Evolutionary conservation across 2,329 filamentous ascomycete genomes (phyloP), one percentile per base, ranked within the genome.

Genomic region (Raffaelea deltoideospora): DNA sequence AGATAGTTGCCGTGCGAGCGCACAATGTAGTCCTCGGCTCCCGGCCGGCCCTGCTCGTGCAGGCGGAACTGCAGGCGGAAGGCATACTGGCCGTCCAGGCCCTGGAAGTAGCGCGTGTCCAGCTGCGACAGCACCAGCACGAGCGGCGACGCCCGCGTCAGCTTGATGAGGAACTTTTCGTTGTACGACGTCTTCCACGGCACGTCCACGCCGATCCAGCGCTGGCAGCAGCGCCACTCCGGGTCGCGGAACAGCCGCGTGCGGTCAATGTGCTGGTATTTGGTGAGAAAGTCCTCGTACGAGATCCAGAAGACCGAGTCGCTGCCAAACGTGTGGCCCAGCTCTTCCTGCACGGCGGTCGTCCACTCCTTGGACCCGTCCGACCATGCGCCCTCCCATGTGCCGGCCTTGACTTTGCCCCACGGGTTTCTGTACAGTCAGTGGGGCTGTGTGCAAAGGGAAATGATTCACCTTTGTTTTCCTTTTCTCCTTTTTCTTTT

Each of bases 331-430:
- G 69, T 73, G 51, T 87, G 80, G 32, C 69, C 65, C 1, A 90
- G 65, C 47, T 78, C 75, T 41, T 74, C 58, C 56, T 88, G 75
- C 71, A 79, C 84, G 45, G 86, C 76, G 0, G 80, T 65, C 1
- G 80, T 88, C 84, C 84, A 92, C 54, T 88, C 77, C 48, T 83
- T 80, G 7, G 79, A 84, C 0, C 84, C 84, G 49, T 90, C 84
- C 4, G 64, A 65, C 82, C 83, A 90, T 2, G 80, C 65, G 2
- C 84, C 84, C 22, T 72, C 79, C 82, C 83, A 90, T 55, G 86
- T 83, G 23, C 71, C 73, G 44, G 75, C 74, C 56, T 87, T 82
- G 19, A 70, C 71, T 43, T 75, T 74, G 1, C 83, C 84, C 83
- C 82, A 90, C 0, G 84, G 84, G 47, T 90, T 90, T 44, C 53